Evolutionary conservation across 2,329 filamentous ascomycete species (phyloP), one percentile per base, ranked within the genome.

Genomic region (Rhytidhysteron rufulum): DNA sequence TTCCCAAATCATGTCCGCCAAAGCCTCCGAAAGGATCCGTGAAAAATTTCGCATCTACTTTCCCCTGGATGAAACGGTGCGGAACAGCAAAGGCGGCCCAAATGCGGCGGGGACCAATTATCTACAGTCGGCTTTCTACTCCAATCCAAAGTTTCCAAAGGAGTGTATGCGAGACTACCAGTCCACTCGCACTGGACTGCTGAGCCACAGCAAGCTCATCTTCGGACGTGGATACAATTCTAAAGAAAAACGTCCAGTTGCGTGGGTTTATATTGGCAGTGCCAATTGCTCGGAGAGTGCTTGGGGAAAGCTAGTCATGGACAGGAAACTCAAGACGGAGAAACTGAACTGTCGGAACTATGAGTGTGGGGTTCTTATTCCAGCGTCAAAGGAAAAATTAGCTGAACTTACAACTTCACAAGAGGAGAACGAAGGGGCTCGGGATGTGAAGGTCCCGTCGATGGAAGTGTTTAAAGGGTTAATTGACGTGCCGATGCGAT

Each of bases 211-310:
- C 67, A 98, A 98, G 69, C 72, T 88, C 16, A 45, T 27, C 24
- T 27, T 27, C 24, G 24, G 24, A 8, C 24, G 24, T 8, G 24
- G 24, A 7, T 27, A 44, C 33, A 65, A 58, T 40, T 7, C 24
- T 27, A 27, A 27, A 27, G 7, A 7, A 7, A 13, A 47, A 16
- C 34, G 48, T 32, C 68, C 68, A 18, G 62, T 68, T 30, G 81
- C 82, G 4, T 97, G 88, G 84, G 84, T 78, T 2, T 97, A 97
- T 58, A 69, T 95, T 27, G 93, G 93, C 13, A 95, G 88, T 53
- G 88, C 88, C 6, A 98, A 98, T 66, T 68, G 95, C 20, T 95
- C 89, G 0, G 89, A 96, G 65, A 90, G 86, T 60, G 93, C 93
- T 21, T 98, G 93, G 91, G 93, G 91, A 17, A 82, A 82, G 34